These are phyloP conservation scores for Monosporozyma servazzii DNA, from an alignment of 805 yeast species.

Conservation along the genomic window DNA sequence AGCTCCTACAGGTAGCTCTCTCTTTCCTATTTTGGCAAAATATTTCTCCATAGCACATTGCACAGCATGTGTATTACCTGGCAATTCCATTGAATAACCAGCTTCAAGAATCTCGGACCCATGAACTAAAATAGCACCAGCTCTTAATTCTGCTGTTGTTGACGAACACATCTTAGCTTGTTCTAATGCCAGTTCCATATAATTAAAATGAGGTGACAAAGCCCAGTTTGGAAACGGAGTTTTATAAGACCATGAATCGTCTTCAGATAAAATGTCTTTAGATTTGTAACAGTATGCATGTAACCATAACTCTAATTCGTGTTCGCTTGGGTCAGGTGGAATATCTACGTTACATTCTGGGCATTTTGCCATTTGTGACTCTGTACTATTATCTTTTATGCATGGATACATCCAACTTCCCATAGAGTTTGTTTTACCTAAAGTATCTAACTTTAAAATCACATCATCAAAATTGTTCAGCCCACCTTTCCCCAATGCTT, in stretches of 20 bases:
- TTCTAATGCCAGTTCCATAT: constrained; percentile 67
- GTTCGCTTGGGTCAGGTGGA: constrained; percentile 71
- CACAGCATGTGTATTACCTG: constrained; percentile 96
- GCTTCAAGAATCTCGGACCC: constrained; percentile 58
- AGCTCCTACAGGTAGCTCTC: constrained; percentile 59
- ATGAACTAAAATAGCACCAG: constrained; percentile 78
- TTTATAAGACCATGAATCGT: constrained; percentile 56
- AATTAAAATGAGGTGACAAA: constrained; percentile 36
- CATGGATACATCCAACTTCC: constrained; percentile 55
- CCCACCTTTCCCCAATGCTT: constrained; percentile 53
- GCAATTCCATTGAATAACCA: constrained; percentile 84
- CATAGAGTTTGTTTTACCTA: constrained; percentile 65
- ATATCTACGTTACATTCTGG: constrained; percentile 57
- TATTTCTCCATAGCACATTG: constrained; percentile 85
- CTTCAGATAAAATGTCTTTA: constrained; percentile 22
- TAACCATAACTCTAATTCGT: constrained; percentile 75
- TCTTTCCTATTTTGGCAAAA: constrained; percentile 28
- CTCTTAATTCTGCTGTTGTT: constrained; percentile 80
- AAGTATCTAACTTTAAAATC: constrained; percentile 40
- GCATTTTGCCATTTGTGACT: constrained; percentile 50
- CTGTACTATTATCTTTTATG: constrained; percentile 46
- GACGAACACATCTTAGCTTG: constrained; percentile 76
- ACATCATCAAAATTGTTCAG: constrained; percentile 42
- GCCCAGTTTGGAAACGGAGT: constrained; percentile 86
- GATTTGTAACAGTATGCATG: constrained; percentile 82